phyloP scores from a whole-genome alignment of 345 rosid genomes.

The Arabis alpina region DNA sequence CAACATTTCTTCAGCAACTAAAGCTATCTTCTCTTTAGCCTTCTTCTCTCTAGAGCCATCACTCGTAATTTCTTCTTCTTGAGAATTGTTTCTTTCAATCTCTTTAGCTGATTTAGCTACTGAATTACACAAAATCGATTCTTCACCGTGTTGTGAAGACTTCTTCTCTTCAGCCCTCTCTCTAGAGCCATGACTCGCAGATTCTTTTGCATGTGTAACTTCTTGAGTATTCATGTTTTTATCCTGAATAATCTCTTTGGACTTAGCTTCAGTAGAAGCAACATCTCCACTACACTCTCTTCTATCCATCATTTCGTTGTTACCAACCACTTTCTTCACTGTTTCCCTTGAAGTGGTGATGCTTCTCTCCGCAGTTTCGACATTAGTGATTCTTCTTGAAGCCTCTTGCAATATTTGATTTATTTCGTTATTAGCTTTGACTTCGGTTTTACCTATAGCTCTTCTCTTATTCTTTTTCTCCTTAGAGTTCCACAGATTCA shows the following conservation, averaged over 20 bases:
- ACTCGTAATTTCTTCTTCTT: background rate
- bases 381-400: constrained; percentile 39
- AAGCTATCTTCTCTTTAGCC: background rate
- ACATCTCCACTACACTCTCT: constrained; percentile 11
- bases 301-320: background rate
- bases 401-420: constrained; percentile 36
- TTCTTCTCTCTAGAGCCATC: background rate
- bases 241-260: constrained; percentile 2
- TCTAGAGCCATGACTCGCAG: constrained; percentile 6
- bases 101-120: background rate
- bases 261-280: constrained; percentile 18
- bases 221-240: constrained; percentile 25
- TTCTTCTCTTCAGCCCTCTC: constrained; percentile 9
- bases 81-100: background rate
- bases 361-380: constrained; percentile 37
- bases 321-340: constrained; percentile 17
- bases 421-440: constrained; percentile 1
- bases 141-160: background rate
- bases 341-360: constrained; percentile 25
- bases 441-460: constrained; percentile 19
- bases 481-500: constrained; percentile 43
- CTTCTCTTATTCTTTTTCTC: constrained; percentile 32
- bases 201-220: background rate
- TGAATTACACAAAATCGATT: background rate
- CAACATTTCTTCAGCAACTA: background rate